Base-by-base conservation (phyloP, 2,329 filamentous ascomycete genomes). In the Alternaria arborescens region DNA sequence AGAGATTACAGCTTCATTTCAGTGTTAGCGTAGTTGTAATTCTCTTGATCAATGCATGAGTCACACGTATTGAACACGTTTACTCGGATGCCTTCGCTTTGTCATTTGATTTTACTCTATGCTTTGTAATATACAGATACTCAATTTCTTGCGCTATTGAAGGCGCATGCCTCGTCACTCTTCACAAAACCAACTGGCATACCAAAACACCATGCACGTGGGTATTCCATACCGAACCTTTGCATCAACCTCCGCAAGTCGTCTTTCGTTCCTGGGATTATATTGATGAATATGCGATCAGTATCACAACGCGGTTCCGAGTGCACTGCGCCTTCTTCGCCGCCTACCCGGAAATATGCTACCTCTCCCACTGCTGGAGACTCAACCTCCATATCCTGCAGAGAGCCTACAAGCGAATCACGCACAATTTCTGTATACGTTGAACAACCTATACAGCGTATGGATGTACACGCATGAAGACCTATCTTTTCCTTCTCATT, bases 201-300 rank as follows among this genome's bases (percentile, higher is more conserved):
- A 18, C 72, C 70, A 40, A 73, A 60, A 58, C 67, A 68, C 72
- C 70, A 73, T 24, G 64, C 63, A 38, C 70, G 18, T 20, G 71
- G 72, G 36, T 58, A 73, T 4, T 18, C 68, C 68, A 78, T 72
- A 32, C 76, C 77, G 71, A 72, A 79, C 47, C 69, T 70, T 16
- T 24, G 60, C 73, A 76, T 76, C 53, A 79, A 52, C 16, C 32
- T 55, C 42, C 54, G 67, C 54, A 79, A 59, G 53, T 77, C 76
- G 10, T 53, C 60, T 61, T 77, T 72, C 30, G 64, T 64, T 3
- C 77, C 77, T 11, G 77, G 76, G n/a, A 78, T 71, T 52, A 79
- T 64, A 59, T 78, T 78, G 8, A 79, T 71, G 63, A 79, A 79
- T 2, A 79, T 65, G 4, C 77, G 69, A 58, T 78, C 76, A 14